Evolutionary conservation across 2,329 filamentous ascomycete genomes (phyloP).

Genomic region (Fusarium citri): DNA sequence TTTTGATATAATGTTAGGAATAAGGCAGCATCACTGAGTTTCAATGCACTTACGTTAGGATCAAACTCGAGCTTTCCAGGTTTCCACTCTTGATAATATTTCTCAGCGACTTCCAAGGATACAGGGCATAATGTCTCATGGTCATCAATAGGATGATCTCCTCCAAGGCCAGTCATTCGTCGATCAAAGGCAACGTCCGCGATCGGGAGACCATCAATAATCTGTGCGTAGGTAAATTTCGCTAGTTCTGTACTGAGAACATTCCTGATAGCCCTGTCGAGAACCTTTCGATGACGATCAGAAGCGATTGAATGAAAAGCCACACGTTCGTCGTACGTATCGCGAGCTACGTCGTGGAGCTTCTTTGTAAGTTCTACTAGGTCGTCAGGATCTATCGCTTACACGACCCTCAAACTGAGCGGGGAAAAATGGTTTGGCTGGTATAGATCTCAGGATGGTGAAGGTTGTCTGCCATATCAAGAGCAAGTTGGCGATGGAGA

Average conservation of each 20-base stretch:
- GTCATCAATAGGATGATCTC: conserved; percentile 27
- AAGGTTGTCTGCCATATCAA: background rate
- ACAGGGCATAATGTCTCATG: conserved; percentile 21
- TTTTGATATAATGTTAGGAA: background rate
- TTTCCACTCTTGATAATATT: conserved; percentile 12
- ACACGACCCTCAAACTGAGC: background rate
- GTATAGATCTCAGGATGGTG: too few relatives aligned
- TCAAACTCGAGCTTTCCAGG: conserved; percentile 17
- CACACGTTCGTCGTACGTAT: background rate
- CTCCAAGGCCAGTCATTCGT: conserved; percentile 17
- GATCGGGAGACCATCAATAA: conserved; percentile 32
- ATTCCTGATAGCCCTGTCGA: conserved; percentile 8
- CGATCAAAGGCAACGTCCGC: conserved; percentile 23
- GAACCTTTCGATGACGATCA: background rate
- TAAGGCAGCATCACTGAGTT: background rate
- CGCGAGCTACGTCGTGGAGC: background rate
- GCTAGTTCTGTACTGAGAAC: conserved; percentile 12
- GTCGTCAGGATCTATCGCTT: conserved; percentile 8
- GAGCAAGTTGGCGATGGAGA: background rate
- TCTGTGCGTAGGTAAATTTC: conserved; percentile 28
- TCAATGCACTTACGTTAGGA: background rate
- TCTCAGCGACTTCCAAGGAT: background rate
- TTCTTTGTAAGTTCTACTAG: background rate
- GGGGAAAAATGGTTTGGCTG: fast-evolving
- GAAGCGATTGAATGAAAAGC: conserved; percentile 1